Conservation (phyloP, 225 moss, liverwort and hornwort genomes). For the Rhytidiadelphus loreus region DNA sequence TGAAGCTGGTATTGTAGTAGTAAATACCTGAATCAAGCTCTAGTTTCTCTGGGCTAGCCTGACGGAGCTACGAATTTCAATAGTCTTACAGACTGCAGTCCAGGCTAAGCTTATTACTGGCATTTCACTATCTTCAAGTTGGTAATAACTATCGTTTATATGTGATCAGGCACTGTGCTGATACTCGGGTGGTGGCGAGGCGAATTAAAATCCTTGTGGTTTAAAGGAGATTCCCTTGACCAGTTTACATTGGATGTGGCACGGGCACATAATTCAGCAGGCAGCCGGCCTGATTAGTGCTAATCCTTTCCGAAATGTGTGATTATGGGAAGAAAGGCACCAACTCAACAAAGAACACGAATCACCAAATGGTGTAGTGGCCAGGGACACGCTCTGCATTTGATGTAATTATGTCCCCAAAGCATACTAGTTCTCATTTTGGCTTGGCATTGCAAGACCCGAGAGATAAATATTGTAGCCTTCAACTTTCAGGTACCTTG, state of each 20-base stretch:
- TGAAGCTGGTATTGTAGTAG: not conserved
- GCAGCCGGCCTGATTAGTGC: slow-evolving; percentile 18
- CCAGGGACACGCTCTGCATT: not conserved
- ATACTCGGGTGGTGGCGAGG: slow-evolving; percentile 82
- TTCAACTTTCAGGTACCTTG: not conserved
- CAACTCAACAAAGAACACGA: not conserved
- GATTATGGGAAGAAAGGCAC: not conserved
- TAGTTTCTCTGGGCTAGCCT: not conserved
- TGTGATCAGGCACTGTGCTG: slow-evolving; percentile 69
- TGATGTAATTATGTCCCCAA: not conserved
- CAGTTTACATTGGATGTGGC: slow-evolving; percentile 21
- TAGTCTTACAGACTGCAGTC: not conserved
- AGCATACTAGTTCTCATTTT: not conserved
- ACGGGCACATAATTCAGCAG: slow-evolving; percentile 5
- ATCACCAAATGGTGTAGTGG: not conserved
- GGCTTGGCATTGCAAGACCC: not conserved
- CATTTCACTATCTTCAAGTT: not conserved
- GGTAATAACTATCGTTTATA: not conserved
- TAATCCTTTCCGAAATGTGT: not conserved
- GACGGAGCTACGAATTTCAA: not conserved
- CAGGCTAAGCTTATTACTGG: not conserved
- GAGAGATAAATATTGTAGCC: not conserved
- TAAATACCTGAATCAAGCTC: not conserved
- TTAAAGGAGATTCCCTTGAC: slow-evolving; percentile 57
- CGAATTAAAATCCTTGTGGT: slow-evolving; percentile 71